These are phyloP conservation scores for Akanthomyces muscarius DNA, from an alignment of 2,329 filamentous ascomycete genomes.

Conservation along the genomic window DNA sequence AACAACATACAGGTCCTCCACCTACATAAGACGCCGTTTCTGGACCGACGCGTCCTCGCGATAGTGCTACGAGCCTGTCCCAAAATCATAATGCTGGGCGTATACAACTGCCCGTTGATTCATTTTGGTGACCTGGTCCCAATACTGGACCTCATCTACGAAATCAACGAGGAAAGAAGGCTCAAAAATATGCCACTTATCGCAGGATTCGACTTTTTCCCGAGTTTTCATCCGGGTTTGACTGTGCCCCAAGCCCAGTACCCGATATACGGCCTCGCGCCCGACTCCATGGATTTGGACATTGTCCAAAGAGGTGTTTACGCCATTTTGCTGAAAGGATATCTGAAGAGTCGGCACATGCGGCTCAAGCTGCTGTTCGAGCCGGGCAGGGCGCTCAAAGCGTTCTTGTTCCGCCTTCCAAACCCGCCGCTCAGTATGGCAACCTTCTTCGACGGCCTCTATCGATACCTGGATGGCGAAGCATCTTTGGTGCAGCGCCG, in stretches of 20 bases:
- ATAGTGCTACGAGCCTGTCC: conserved; percentile 33
- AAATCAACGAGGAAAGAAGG: conserved; percentile 30
- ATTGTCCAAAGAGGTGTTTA: conserved; percentile 33
- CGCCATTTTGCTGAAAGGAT: conserved; percentile 31
- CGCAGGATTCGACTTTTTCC: conserved; percentile 32
- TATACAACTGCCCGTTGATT: conserved; percentile 36
- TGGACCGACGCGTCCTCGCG: conserved; percentile 33
- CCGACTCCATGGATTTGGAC: conserved; percentile 24
- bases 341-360: conserved; percentile 32
- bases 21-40: conserved; percentile 28
- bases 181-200: conserved; percentile 20
- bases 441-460: conserved; percentile 32
- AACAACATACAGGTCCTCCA: conserved; percentile 26
- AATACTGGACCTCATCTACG: conserved; percentile 34
- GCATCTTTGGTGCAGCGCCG: conserved; percentile 16
- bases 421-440: conserved; percentile 27
- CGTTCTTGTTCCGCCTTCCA: conserved; percentile 29
- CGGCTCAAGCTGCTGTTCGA: conserved; percentile 29
- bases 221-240: conserved; percentile 29
- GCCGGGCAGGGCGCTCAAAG: conserved; percentile 27
- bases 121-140: conserved; percentile 34
- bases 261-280: conserved; percentile 30
- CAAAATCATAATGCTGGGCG: conserved; percentile 30
- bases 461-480: conserved; percentile 26
- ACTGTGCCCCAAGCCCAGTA: conserved; percentile 15